Conservation (phyloP, 139 green algal species). For the Penium margaritaceum region DNA sequence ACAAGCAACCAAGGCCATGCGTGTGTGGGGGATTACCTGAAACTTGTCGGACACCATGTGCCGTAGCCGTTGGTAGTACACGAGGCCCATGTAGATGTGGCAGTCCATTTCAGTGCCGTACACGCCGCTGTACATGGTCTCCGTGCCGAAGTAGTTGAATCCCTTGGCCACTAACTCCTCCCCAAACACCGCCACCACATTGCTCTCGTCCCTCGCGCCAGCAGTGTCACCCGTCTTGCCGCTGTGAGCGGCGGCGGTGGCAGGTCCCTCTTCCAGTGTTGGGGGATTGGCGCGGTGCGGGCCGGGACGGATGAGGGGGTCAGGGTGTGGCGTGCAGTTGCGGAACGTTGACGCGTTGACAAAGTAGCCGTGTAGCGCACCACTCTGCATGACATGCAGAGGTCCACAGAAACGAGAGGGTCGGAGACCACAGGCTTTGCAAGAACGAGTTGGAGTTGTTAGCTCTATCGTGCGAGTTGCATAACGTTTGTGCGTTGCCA, state of each 20-base stretch:
- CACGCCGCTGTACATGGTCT: constrained; percentile 89
- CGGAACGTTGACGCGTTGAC: constrained; percentile 84
- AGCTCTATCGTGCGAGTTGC: too few species aligned
- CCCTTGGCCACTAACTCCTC: constrained; percentile 60
- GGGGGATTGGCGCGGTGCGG: too few species aligned
- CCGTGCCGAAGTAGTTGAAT: constrained; percentile 72
- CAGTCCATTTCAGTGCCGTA: constrained; percentile 78
- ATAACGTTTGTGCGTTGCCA: too few species aligned
- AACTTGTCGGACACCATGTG: constrained; percentile 99
- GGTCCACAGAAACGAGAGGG: neutral
- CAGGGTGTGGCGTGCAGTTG: neutral
- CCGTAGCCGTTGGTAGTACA: constrained; percentile 94
- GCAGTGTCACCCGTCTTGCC: too few species aligned
- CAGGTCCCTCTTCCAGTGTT: too few species aligned
- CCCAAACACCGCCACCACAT: constrained; percentile 51
- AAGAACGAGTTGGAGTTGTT: too few species aligned
- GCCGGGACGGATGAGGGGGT: too few species aligned
- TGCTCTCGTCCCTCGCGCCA: too few species aligned
- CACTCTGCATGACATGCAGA: constrained; percentile 56
- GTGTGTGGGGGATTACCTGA: too few species aligned
- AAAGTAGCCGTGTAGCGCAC: constrained; percentile 76
- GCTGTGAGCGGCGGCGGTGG: too few species aligned
- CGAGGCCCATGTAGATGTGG: constrained; percentile 92
- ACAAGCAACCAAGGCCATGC: too few species aligned
- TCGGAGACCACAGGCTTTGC: too few species aligned